Conservation (phyloP, 2,329 filamentous ascomycete genomes). For the Monosporascus sp. region DNA sequence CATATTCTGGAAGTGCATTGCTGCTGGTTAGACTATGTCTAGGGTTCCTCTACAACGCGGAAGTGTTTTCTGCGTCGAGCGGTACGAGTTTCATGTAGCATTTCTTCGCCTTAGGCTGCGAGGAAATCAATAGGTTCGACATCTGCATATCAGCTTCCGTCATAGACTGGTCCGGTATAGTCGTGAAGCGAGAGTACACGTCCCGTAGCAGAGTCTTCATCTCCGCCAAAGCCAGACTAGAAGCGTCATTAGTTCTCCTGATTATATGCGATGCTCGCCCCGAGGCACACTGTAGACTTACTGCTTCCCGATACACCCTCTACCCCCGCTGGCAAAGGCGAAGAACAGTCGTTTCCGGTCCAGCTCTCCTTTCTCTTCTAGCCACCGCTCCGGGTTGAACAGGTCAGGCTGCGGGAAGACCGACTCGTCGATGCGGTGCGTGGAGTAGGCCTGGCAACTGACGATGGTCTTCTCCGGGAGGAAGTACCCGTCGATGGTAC, state of each 20-base stretch:
- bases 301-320: slow-evolving; percentile 65
- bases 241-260: slow-evolving; percentile 2
- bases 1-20: too few relatives aligned
- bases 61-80: slow-evolving; percentile 5
- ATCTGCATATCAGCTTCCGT: slow-evolving; percentile 55
- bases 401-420: slow-evolving; percentile 74
- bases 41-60: not conserved
- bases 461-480: slow-evolving; percentile 52
- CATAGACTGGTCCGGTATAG: slow-evolving; percentile 50
- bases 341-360: slow-evolving; percentile 61
- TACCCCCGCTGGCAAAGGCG: slow-evolving; percentile 60
- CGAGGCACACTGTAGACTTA: slow-evolving; percentile 36
- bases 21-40: not conserved
- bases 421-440: slow-evolving; percentile 54
- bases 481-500: slow-evolving; percentile 50
- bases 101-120: slow-evolving; percentile 54
- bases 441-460: slow-evolving; percentile 57
- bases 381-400: slow-evolving; percentile 81
- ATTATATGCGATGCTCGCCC: not conserved
- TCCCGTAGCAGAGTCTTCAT: slow-evolving; percentile 63
- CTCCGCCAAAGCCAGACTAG: slow-evolving; percentile 57
- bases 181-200: slow-evolving; percentile 56
- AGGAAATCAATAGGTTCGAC: slow-evolving; percentile 64
- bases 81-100: slow-evolving; percentile 51
- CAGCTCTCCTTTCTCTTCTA: slow-evolving; percentile 67